These are phyloP conservation scores for Umbelopsis sp. DNA, from an alignment of 371 early-diverging fungal genomes.

Conservation along the genomic window DNA sequence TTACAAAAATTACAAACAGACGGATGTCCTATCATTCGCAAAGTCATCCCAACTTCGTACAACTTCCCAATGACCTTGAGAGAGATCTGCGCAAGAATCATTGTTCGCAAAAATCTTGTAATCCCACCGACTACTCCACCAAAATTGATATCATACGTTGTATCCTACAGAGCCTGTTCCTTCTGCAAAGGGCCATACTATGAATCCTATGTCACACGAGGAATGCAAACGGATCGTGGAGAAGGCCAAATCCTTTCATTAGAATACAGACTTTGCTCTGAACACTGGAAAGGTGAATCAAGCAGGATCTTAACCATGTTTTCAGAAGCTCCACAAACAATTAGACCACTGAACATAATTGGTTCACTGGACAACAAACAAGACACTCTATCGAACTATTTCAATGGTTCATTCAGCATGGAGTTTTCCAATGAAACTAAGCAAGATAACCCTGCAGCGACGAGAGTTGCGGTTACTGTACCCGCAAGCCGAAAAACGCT, in stretches of 20 bases:
- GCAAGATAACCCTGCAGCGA: not conserved
- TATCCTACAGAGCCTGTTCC: slow-evolving; percentile 71
- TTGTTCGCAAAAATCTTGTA: not conserved
- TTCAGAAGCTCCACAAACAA: slow-evolving; percentile 18
- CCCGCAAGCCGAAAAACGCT: not conserved
- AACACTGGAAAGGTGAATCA: slow-evolving; percentile 77
- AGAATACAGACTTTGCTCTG: slow-evolving; percentile 76
- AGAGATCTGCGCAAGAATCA: slow-evolving; percentile 3
- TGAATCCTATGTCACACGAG: slow-evolving; percentile 61
- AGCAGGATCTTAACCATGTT: slow-evolving; percentile 56
- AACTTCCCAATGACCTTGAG: not conserved
- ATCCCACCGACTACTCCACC: slow-evolving; percentile 29
- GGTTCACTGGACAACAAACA: not conserved
- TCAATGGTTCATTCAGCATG: not conserved
- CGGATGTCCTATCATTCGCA: slow-evolving; percentile 7
- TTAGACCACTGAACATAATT: not conserved
- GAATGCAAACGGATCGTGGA: slow-evolving; percentile 64
- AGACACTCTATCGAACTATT: not conserved
- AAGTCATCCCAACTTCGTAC: not conserved
- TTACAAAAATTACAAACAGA: slow-evolving; percentile 5
- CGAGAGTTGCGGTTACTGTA: not conserved
- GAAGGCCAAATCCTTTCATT: slow-evolving; percentile 55
- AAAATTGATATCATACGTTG: slow-evolving; percentile 64
- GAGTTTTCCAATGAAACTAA: not conserved
- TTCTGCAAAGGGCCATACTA: slow-evolving; percentile 91